Base-by-base conservation (phyloP, 768 basidiomycete genomes). In the Kwoniella dejecticola region DNA sequence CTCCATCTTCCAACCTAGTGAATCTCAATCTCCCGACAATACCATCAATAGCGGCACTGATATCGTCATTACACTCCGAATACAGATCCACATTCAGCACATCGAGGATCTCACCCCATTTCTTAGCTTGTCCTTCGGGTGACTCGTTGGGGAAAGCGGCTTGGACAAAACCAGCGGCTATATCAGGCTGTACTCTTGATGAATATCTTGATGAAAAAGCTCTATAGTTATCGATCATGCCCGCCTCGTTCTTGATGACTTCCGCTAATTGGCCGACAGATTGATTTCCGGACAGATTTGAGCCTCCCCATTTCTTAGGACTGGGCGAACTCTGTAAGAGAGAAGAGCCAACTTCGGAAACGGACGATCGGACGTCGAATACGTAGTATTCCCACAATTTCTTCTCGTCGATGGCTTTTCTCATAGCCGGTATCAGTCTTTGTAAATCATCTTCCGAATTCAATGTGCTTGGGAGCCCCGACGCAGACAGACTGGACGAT, bases 381-480 rank as follows among this genome's bases (percentile, higher is more conserved):
- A 94, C 89, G 76, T 98, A 99, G 81, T 88, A 99, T 71, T 98
- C 89, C 91, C 91, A 99, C 21, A 98, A 79, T 24, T 90, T 83
- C 52, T 88, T 85, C 2, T 80, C 81, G 60, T 88, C 84, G 63
- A 92, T 70, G 26, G 84, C 82, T 10, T 82, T 77, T 41, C 83
- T 75, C 64, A 98, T 86, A 23, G 87, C 88, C 19, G 75, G 70
- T 45, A 89, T 82, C 62, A 99, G 82, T 2, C 74, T 71, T 54
- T 87, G 82, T 57, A 99, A 78, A 73, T 99, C 95, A 41, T 80
- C 68, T 49, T 85, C 80, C 0, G 86, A 88, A 7, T 80, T 82
- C 66, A 99, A 80, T 24, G 59, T 74, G 1, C 86, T 88, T 0
- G 96, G 93, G 0, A 99, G 83, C 23, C 86, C 89, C 42, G 83